A percentile compares a stretch with the other conserved stretches of the same genome.
phyloP scores from a whole-genome alignment of 306 rosid genomes.

The Amphicarpaea edgeworthii region DNA sequence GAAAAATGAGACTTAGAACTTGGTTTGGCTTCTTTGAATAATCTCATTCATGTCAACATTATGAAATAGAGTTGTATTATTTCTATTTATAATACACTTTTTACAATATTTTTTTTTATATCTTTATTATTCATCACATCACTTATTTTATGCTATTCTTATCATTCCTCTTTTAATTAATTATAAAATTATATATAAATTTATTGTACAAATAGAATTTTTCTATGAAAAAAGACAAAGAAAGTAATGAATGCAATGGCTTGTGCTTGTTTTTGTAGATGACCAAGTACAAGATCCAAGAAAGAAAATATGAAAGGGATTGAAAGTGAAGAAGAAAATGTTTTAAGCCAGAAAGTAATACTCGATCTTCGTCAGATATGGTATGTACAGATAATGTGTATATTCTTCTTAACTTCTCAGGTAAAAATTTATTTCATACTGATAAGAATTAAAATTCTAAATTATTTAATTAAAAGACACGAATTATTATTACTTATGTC shows the following conservation, averaged over 20 bases:
- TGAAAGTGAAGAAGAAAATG: constrained; percentile 1
- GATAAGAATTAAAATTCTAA: too few relatives aligned
- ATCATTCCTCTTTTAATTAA: neutral
- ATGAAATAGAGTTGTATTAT: neutral
- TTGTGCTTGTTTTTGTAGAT: neutral
- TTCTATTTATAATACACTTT: neutral
- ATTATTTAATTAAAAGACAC: too few relatives aligned
- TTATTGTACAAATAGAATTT: neutral
- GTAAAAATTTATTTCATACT: too few relatives aligned
- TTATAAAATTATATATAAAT: too few relatives aligned
- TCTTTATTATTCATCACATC: neutral
- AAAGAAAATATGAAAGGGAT: neutral
- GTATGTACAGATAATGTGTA: too few relatives aligned
- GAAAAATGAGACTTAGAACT: neutral
- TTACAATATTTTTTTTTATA: neutral
- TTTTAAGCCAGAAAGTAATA: too few relatives aligned
- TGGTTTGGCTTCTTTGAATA: neutral
- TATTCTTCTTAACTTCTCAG: too few relatives aligned
- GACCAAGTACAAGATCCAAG: neutral
- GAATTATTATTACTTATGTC: too few relatives aligned
- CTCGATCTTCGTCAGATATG: too few relatives aligned
- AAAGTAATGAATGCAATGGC: neutral
- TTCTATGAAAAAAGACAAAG: neutral
- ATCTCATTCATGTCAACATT: neutral
- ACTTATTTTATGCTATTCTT: neutral